Evolutionary conservation across 1,284 basidiomycete species (phyloP), one percentile per base, ranked within the genome.

Genomic region (Ganoderma boninense): DNA sequence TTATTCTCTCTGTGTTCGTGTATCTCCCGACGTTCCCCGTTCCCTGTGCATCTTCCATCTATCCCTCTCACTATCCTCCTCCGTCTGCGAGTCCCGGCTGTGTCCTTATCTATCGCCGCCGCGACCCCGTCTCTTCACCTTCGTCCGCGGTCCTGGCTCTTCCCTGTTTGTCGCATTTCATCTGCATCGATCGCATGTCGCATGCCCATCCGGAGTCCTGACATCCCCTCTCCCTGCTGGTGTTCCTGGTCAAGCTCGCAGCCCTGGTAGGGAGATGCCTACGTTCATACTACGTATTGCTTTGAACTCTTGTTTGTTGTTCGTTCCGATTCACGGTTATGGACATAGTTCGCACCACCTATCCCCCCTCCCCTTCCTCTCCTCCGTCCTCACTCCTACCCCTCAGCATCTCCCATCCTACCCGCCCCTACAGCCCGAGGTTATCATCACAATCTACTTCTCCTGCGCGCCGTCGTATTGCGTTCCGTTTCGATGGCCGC

Each of bases 81-180:
- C 35, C 23, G 18, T 64, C 26, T 63, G 42, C 57, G 40, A 57
- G 54, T 32, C 65, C 38, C 32, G 29, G 26, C 60, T 61, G 68
- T 65, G 65, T 62, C 54, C 40, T n/a, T 72, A 74, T 72, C 70
- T 74, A 71, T 71, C 62, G 56, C 60, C 69, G 11, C 64, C 68
- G 66, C 63, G 52, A 61, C 62, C 13, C 49, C 23, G 10, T 23
- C 13, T 6, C 40, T 73, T 52, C 46, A 54, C 62, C 60, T 66
- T 62, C 70, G 26, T 42, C 62, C 65, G 64, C 68, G 72, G 56
- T 61, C 52, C 61, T 29, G 62, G 61, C 29, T 23, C 10, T 40
- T 6, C 20, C 35, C n/a, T 32, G 16, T 57, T 54, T 54, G 23
- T 65, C 23, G 26, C 61, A n/a, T 29, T 52, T 57, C n/a, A 11